A percentile compares a stretch with the other conserved stretches of the same genome.
Conservation (phyloP, 345 rosid species). For the Dovyalis caffra region DNA sequence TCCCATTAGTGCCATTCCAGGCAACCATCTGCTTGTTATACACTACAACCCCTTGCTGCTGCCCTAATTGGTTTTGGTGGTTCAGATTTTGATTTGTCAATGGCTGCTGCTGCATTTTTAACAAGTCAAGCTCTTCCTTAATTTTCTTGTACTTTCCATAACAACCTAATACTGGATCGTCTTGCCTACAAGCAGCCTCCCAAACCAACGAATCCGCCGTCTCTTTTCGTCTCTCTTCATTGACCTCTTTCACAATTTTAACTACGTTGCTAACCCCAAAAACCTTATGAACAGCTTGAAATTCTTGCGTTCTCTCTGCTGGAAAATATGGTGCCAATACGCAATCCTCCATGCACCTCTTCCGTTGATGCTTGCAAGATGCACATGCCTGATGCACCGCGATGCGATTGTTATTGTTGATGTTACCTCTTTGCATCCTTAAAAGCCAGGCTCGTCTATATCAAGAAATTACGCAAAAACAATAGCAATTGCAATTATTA, state of each 20-base stretch:
- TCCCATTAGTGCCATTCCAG: not conserved
- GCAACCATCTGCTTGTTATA: not conserved
- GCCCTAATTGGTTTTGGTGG: conserved; percentile 14
- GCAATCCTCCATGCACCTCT: conserved; percentile 51
- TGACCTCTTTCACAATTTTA: conserved; percentile 48
- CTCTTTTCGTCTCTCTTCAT: conserved; percentile 43
- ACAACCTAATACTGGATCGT: conserved; percentile 59
- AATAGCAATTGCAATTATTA: not conserved
- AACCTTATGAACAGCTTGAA: conserved; percentile 50
- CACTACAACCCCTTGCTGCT: not conserved
- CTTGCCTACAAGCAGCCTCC: conserved; percentile 74
- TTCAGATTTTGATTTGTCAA: no score
- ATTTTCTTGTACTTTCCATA: conserved; percentile 58
- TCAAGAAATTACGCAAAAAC: not conserved
- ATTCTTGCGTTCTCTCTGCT: conserved; percentile 33
- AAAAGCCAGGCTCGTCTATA: not conserved
- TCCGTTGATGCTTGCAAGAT: conserved; percentile 67
- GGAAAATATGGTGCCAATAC: conserved; percentile 52
- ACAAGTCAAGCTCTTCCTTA: conserved; percentile 50
- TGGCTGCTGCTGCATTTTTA: conserved; percentile 29
- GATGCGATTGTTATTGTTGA: not conserved
- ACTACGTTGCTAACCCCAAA: conserved; percentile 56
- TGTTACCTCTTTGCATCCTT: conserved; percentile 30
- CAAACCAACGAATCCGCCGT: conserved; percentile 66
- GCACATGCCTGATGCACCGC: conserved; percentile 52